These are phyloP conservation scores for Cutaneotrichosporon sp. DNA, from an alignment of 1,284 basidiomycete species.

Conservation along the genomic window DNA sequence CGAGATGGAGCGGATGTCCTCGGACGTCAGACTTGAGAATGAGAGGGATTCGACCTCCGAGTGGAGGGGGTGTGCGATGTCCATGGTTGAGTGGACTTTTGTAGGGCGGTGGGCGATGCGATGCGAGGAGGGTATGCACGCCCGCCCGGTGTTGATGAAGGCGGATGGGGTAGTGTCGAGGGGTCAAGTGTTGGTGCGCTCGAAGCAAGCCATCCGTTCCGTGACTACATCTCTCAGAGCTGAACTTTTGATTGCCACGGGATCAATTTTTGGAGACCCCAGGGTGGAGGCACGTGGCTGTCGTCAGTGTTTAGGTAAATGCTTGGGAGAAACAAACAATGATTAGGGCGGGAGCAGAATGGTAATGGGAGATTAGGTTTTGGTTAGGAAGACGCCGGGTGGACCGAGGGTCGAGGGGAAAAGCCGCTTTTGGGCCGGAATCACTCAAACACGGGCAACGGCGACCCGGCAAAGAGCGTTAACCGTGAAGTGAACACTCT, in stretches of 20 bases:
- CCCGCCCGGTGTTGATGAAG: conserved; percentile 11
- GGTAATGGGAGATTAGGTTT: background rate
- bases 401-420: too few species aligned
- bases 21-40: conserved; percentile 91
- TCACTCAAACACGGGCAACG: too few species aligned
- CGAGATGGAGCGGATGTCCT: conserved; percentile 89
- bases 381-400: too few species aligned
- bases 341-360: background rate
- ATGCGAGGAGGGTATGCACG: conserved; percentile 14
- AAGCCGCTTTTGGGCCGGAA: too few species aligned
- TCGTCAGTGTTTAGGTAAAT: background rate
- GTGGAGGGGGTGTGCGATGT: conserved; percentile 85
- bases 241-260: conserved; percentile 8
- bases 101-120: conserved; percentile 17
- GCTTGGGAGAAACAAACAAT: too few species aligned
- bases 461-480: too few species aligned
- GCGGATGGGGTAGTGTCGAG: conserved; percentile 6
- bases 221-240: background rate
- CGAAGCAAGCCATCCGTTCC: background rate
- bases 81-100: conserved; percentile 64
- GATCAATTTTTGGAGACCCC: conserved; percentile 3
- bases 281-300: conserved; percentile 1
- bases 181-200: conserved; percentile 8
- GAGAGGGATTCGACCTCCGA: conserved; percentile 82
- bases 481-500: too few species aligned